Percentiles rank a stretch among this genome's conserved stretches.
Conservation (phyloP, 2,329 filamentous ascomycete species). For the Epichloe hybrida region DNA sequence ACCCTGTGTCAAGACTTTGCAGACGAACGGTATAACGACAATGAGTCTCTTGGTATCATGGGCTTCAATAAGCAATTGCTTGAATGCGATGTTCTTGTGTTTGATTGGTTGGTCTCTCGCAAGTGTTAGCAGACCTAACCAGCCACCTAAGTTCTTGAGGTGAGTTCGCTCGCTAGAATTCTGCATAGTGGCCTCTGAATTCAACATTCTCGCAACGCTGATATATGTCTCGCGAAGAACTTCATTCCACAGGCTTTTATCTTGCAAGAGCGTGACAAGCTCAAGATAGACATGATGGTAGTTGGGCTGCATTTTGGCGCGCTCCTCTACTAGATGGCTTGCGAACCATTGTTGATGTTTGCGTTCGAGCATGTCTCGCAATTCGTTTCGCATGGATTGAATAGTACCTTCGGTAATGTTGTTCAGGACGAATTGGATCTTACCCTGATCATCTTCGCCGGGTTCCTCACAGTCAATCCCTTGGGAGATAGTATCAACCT, state of each 20-base stretch:
- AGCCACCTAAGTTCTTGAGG: slow-evolving; percentile 83
- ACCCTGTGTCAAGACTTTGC: slow-evolving; percentile 84
- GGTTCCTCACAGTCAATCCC: slow-evolving; percentile 66
- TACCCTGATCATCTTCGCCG: slow-evolving; percentile 73
- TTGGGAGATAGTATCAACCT: slow-evolving; percentile 54
- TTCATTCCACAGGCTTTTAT: slow-evolving; percentile 69
- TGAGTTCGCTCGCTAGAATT: slow-evolving; percentile 75
- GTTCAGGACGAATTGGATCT: slow-evolving; percentile 90
- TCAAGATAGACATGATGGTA: slow-evolving; percentile 90
- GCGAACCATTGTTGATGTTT: slow-evolving; percentile 95
- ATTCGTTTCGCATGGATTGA: slow-evolving; percentile 67
- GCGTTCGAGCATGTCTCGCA: slow-evolving; percentile 64
- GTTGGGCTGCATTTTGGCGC: slow-evolving; percentile 94
- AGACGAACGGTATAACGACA: slow-evolving; percentile 92
- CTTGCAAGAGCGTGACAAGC: slow-evolving; percentile 69
- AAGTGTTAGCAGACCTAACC: slow-evolving; percentile 86
- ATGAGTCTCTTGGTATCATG: slow-evolving; percentile 85
- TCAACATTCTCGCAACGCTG: slow-evolving; percentile 74
- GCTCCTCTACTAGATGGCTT: slow-evolving; percentile 83
- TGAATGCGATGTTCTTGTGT: slow-evolving; percentile 94
- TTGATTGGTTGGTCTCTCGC: slow-evolving; percentile 92
- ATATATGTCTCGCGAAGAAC: slow-evolving; percentile 88
- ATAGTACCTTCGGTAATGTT: slow-evolving; percentile 89
- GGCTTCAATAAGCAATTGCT: slow-evolving; percentile 84
- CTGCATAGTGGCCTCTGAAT: slow-evolving; percentile 75